Evolutionary conservation across 495 filamentous ascomycete species (phyloP).

Genomic region (Aspergillus biplanus): DNA sequence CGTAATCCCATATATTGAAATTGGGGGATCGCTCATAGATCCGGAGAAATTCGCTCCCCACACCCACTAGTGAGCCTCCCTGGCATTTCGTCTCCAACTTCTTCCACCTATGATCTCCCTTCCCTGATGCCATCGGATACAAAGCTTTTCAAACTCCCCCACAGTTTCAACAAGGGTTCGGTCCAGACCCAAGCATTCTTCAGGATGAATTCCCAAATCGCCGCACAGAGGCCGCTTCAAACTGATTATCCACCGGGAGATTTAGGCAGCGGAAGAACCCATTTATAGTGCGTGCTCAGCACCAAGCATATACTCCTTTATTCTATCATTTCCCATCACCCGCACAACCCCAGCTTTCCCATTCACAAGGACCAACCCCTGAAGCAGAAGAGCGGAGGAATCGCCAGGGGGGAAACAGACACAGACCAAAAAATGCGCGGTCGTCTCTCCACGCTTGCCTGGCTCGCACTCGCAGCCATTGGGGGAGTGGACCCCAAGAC

Average conservation of each 20-base stretch:
- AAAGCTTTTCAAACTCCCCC: background rate
- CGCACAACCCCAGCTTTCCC: background rate
- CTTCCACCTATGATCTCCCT: constrained; percentile 23
- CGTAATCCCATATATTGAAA: background rate
- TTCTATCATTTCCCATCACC: too few species aligned
- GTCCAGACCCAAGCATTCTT: background rate
- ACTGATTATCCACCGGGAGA: background rate
- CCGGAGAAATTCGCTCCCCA: constrained; percentile 17
- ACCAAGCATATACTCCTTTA: too few species aligned
- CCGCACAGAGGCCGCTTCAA: background rate
- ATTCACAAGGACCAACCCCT: background rate
- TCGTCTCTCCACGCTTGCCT: background rate
- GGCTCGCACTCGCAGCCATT: constrained; percentile 3
- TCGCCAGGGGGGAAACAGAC: background rate
- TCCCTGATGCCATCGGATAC: background rate
- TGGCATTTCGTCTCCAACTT: constrained; percentile 14
- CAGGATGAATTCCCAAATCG: constrained; percentile 7
- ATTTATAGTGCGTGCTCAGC: background rate
- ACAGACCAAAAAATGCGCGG: background rate
- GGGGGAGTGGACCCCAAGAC: background rate
- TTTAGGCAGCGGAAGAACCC: background rate
- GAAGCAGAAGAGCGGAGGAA: background rate
- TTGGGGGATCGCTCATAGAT: background rate
- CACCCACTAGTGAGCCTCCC: constrained; percentile 5
- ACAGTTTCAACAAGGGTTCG: background rate